These are phyloP conservation scores for Aspergillus leporis DNA, from an alignment of 495 filamentous ascomycete genomes.

Conservation along the genomic window DNA sequence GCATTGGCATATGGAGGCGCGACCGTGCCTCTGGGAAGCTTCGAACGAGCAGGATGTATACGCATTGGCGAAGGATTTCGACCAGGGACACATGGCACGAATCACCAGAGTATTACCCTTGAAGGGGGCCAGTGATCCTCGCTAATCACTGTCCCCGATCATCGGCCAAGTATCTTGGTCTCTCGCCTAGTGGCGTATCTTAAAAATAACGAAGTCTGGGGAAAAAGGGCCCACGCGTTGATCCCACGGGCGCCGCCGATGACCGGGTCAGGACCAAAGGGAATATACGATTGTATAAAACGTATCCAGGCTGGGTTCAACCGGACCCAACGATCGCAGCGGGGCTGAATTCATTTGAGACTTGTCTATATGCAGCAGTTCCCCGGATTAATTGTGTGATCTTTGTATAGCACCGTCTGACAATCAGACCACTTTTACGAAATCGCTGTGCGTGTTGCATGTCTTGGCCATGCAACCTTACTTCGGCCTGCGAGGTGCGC, in stretches of 20 bases:
- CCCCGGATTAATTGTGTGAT: background rate
- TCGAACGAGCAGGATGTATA: background rate
- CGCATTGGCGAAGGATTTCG: background rate
- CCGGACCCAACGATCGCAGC: conserved; percentile 1
- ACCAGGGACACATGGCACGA: background rate
- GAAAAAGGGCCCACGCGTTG: conserved; percentile 13
- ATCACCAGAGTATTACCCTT: background rate
- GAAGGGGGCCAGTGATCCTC: background rate
- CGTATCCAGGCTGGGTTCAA: background rate
- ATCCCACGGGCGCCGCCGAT: conserved; percentile 16
- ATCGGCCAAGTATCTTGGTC: conserved; percentile 4
- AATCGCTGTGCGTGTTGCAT: conserved; percentile 10
- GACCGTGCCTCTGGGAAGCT: background rate
- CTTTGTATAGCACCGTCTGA: background rate
- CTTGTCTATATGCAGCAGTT: background rate
- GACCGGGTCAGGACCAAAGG: conserved; percentile 1
- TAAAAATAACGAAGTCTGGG: conserved; percentile 5
- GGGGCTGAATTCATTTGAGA: background rate
- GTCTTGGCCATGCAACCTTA: conserved; percentile 34
- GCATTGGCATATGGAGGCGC: background rate
- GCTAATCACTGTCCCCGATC: background rate
- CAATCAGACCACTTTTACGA: conserved; percentile 7
- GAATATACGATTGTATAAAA: conserved; percentile 10
- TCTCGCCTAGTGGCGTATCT: background rate
- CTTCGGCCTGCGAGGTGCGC: conserved; percentile 37